Conservation (phyloP, 2,329 filamentous ascomycete genomes). For the Alternaria hordeiaustralica region DNA sequence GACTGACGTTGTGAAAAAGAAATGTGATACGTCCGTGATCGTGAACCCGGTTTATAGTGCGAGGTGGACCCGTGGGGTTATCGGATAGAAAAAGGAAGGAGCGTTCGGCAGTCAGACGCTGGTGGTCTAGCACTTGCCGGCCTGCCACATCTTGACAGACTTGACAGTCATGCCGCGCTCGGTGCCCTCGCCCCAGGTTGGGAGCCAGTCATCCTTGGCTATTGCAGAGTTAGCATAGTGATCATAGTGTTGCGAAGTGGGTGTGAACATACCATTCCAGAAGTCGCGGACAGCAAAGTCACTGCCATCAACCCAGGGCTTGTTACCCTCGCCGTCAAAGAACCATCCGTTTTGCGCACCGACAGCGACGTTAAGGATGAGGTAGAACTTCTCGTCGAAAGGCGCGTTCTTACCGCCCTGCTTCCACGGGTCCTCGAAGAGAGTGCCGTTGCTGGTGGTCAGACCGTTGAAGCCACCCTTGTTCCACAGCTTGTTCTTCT, state of each 20-base stretch:
- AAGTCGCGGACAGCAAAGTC: constrained; percentile 31
- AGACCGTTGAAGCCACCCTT: constrained; percentile 69
- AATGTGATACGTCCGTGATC: neutral
- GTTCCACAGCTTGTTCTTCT: constrained; percentile 63
- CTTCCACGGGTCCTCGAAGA: constrained; percentile 68
- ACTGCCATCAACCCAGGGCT: constrained; percentile 68
- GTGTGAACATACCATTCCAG: constrained; percentile 26
- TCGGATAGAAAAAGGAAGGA: neutral
- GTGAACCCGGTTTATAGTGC: neutral
- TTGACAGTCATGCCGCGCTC: constrained; percentile 67
- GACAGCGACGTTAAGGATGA: constrained; percentile 77
- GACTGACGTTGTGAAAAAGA: neutral
- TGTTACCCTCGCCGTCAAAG: constrained; percentile 67
- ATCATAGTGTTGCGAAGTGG: neutral
- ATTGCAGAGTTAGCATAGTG: constrained; percentile 67
- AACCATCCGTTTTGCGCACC: constrained; percentile 85
- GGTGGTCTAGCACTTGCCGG: constrained; percentile 34
- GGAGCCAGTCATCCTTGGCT: constrained; percentile 63
- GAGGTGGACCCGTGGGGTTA: neutral
- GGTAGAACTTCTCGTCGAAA: constrained; percentile 76
- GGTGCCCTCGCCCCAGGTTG: constrained; percentile 70
- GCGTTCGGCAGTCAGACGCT: neutral
- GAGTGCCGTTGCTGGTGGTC: constrained; percentile 67
- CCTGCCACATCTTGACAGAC: constrained; percentile 64
- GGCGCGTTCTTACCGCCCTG: constrained; percentile 70